A percentile compares a stretch with the other conserved stretches of the same genome.
These are phyloP conservation scores for Penicillium roqueforti DNA, from an alignment of 495 filamentous ascomycete species.

Conservation along the genomic window DNA sequence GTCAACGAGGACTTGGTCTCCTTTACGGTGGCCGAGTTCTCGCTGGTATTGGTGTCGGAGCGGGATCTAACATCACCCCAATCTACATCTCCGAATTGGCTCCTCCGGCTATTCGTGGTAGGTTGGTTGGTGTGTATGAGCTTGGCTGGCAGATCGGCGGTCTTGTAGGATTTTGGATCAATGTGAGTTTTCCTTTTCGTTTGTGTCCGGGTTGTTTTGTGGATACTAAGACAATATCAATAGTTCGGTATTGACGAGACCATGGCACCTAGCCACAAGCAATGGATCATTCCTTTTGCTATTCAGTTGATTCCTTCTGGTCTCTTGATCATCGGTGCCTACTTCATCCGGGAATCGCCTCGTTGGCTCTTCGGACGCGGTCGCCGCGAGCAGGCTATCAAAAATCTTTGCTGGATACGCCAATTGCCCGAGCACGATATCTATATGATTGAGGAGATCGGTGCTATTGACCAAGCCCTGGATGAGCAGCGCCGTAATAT, in stretches of 20 bases:
- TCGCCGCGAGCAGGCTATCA: constrained; percentile 51
- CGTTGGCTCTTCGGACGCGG: constrained; percentile 53
- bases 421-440: constrained; percentile 55
- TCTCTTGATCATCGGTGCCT: constrained; percentile 44
- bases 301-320: constrained; percentile 53
- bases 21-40: constrained; percentile 69
- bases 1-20: constrained; percentile 54
- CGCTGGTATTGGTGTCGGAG: constrained; percentile 70
- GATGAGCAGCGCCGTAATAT: constrained; percentile 57
- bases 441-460: constrained; percentile 66
- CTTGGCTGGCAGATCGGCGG: constrained; percentile 71
- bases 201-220: neutral
- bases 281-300: constrained; percentile 56
- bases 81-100: constrained; percentile 80
- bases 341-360: constrained; percentile 54
- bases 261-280: constrained; percentile 31
- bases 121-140: constrained; percentile 73
- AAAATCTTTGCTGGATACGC: constrained; percentile 62
- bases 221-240: constrained; percentile 1
- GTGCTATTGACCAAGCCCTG: constrained; percentile 57
- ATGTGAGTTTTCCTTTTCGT: constrained; percentile 30
- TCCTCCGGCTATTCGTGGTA: constrained; percentile 74
- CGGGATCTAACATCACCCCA: constrained; percentile 70
- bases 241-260: constrained; percentile 42
- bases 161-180: constrained; percentile 72